These are phyloP conservation scores for Leccinum boreale DNA, from an alignment of 768 basidiomycete genomes.

Conservation along the genomic window DNA sequence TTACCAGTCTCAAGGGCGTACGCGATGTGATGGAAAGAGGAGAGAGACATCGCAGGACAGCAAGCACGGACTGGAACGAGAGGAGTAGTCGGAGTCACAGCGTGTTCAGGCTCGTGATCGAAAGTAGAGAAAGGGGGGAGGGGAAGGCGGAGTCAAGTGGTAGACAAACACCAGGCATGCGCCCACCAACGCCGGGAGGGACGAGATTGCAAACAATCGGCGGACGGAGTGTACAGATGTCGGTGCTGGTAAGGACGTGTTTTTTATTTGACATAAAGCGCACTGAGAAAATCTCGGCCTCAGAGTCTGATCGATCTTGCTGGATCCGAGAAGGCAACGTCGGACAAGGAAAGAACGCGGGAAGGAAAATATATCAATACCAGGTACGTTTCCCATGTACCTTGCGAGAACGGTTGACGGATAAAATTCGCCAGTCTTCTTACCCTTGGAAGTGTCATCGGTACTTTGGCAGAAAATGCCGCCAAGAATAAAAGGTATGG, in stretches of 20 bases:
- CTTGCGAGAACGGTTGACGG: background rate
- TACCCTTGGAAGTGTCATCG: conserved; percentile 90
- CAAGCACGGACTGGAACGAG: conserved; percentile 99
- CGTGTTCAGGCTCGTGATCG: conserved; percentile 90
- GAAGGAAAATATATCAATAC: conserved; percentile 98
- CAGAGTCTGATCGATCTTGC: conserved; percentile 94
- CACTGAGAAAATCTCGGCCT: conserved; percentile 1
- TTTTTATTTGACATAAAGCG: background rate
- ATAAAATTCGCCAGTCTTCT: conserved; percentile 54
- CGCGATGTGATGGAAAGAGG: conserved; percentile 82
- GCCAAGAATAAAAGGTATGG: conserved; percentile 67
- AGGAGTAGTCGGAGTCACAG: conserved; percentile 92
- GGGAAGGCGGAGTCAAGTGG: conserved; percentile 37
- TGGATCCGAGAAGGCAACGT: conserved; percentile 94
- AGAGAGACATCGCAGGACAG: conserved; percentile 84
- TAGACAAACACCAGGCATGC: conserved; percentile 50
- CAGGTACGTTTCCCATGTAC: conserved; percentile 40
- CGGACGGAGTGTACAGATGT: conserved; percentile 75
- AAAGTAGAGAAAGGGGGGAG: conserved; percentile 74
- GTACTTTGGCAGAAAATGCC: conserved; percentile 86
- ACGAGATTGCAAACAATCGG: conserved; percentile 73
- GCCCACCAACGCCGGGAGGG: conserved; percentile 54
- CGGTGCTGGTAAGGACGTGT: conserved; percentile 53
- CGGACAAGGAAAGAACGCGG: conserved; percentile 90
- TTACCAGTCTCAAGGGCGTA: conserved; percentile 86